phyloP scores from a whole-genome alignment of 2,329 filamentous ascomycete species.

The Pseudogymnoascus sp. region DNA sequence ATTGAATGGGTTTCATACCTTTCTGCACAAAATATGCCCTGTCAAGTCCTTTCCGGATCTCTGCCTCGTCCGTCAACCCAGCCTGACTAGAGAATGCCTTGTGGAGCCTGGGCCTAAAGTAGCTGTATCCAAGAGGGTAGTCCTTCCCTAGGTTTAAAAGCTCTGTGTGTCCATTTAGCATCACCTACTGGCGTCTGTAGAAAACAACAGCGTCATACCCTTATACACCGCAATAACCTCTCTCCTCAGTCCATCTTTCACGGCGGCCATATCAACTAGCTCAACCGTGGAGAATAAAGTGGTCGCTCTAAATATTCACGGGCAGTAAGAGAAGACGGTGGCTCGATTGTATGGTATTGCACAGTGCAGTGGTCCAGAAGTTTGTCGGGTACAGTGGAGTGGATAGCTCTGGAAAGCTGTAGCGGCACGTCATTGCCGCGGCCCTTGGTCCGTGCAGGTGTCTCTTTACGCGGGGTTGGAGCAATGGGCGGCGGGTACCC shows the following conservation, averaged over 20 bases:
- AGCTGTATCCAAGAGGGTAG: constrained; percentile 78
- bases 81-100: constrained; percentile 76
- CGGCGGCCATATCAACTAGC: not conserved
- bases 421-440: not conserved
- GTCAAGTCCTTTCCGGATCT: constrained; percentile 69
- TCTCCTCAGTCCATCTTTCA: constrained; percentile 48
- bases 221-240: constrained; percentile 87
- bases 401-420: not conserved
- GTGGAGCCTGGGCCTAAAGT: constrained; percentile 76
- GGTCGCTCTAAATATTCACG: not conserved
- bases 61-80: constrained; percentile 59
- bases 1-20: constrained; percentile 42
- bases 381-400: not conserved
- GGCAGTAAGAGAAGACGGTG: not conserved
- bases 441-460: not conserved
- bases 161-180: constrained; percentile 49
- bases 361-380: not conserved
- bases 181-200: not conserved
- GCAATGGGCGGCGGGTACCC: constrained; percentile 14
- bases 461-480: constrained; percentile 5
- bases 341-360: not conserved
- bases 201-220: constrained; percentile 42
- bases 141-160: constrained; percentile 76
- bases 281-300: not conserved
- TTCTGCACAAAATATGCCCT: constrained; percentile 86